phyloP scores from a whole-genome alignment of 148 eudicot genomes.

The Spergularia marina region DNA sequence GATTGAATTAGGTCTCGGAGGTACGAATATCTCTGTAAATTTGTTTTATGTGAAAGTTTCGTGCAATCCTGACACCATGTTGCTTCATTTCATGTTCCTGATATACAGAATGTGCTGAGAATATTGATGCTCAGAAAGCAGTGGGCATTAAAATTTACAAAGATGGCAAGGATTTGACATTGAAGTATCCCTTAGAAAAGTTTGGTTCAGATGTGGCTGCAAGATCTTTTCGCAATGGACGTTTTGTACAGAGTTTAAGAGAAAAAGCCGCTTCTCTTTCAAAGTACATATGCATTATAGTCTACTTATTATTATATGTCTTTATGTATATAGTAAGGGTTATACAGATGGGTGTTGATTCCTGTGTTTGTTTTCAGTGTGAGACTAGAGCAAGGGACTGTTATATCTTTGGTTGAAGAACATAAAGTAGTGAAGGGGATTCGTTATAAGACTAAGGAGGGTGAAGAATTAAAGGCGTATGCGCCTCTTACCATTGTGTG shows the following conservation, averaged over 20 bases:
- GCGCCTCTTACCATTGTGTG: conserved; percentile 80
- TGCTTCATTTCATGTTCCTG: conserved; percentile 3
- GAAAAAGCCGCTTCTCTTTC: conserved; percentile 65
- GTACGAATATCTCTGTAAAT: conserved; percentile 29
- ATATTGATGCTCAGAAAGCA: conserved; percentile 69
- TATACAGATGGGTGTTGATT: not conserved
- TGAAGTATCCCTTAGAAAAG: conserved; percentile 59
- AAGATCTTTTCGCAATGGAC: conserved; percentile 70
- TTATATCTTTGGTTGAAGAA: conserved; percentile 57
- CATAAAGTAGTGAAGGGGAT: conserved; percentile 66
- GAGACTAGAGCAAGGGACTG: conserved; percentile 69
- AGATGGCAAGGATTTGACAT: conserved; percentile 50
- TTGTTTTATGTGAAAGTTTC: not conserved
- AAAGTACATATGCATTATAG: conserved; percentile 32
- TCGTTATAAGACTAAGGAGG: conserved; percentile 58
- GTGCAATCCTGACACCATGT: not conserved
- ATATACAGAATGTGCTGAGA: conserved; percentile 50
- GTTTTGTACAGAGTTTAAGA: conserved; percentile 69
- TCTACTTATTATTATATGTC: not conserved
- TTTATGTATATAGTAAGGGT: not conserved
- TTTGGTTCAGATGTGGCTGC: conserved; percentile 55
- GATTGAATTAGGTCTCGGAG: conserved; percentile 70
- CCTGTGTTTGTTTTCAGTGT: conserved; percentile 36
- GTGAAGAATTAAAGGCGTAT: conserved; percentile 38
- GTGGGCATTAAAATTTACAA: conserved; percentile 59